Evolutionary conservation across 2,329 filamentous ascomycete species (phyloP), one percentile per base, ranked within the genome.

Genomic region (Diplodia seriata): DNA sequence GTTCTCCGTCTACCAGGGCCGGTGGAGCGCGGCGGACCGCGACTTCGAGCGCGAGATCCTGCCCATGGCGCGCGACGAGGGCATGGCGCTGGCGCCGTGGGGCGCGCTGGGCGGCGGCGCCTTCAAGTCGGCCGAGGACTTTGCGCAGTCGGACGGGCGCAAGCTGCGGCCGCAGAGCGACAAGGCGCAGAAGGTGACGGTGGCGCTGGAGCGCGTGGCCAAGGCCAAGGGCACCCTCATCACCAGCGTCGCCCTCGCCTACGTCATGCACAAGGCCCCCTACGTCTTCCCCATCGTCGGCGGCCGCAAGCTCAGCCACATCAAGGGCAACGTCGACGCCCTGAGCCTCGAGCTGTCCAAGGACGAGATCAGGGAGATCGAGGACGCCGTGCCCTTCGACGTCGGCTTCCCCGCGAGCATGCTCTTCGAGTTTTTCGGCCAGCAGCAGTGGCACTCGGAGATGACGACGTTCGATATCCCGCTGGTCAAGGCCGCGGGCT

Each of bases 271-370:
- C 71, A 92, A 93, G 79, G 82, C 88, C 0, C 86, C 89, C 0
- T 87, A 91, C 72, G 88, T 93, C 14, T 92, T 91, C 74, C 91
- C 91, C 1, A 87, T 93, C 50, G 82, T 92, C 4, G 90, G 91
- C 12, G 89, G 89, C 0, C 84, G 90, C 12, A 92, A 88, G 72
- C 77, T 91, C 11, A 86, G 89, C 61, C 90, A 93, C 74, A 80
- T 94, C 50, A 85, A 89, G 74, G 84, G 83, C 68, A 93, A 92
- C 73, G 90, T 93, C 71, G 85, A 89, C 73, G 89, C 89, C 0
- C 81, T 94, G 47, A 83, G 81, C 1, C 79, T 93, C 51, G 79
- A 84, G 66, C 80, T 94, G 43, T 85, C 80, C 0, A 75, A 82
- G 0, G 83, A 89, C 69, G 89, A 94, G 53, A 85, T 94, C 31